Percentiles rank a stretch among this genome's conserved stretches.
These are phyloP conservation scores for Malus asiatica DNA, from an alignment of 306 rosid species.

Conservation along the genomic window DNA sequence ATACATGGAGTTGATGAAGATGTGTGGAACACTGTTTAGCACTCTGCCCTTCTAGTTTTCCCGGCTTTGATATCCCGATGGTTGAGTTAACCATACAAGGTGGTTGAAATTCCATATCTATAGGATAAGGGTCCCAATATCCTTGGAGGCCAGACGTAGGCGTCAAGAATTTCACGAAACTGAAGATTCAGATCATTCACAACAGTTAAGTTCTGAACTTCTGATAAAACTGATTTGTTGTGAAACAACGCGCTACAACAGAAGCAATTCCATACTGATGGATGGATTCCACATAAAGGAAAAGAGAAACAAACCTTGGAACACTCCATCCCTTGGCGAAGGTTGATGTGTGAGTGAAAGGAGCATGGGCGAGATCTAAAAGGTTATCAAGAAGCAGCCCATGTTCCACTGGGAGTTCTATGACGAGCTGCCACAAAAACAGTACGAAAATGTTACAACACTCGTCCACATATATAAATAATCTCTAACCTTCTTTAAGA, in stretches of 20 bases:
- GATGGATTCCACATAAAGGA: background rate
- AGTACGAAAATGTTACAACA: slow-evolving; percentile 2
- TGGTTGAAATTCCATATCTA: slow-evolving; percentile 93
- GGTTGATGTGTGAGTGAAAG: slow-evolving; percentile 97
- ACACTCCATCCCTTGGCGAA: slow-evolving; percentile 97
- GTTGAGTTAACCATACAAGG: slow-evolving; percentile 96
- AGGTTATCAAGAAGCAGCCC: slow-evolving; percentile 95
- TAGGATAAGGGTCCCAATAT: slow-evolving; percentile 96
- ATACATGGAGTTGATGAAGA: slow-evolving; percentile 90
- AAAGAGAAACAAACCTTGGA: slow-evolving; percentile 62
- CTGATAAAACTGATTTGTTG: background rate
- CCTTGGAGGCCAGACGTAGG: slow-evolving; percentile 88
- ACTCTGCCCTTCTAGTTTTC: slow-evolving; percentile 76
- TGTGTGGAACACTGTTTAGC: slow-evolving; percentile 68
- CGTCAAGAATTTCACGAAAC: slow-evolving; percentile 86
- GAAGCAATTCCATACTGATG: background rate
- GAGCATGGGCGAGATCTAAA: slow-evolving; percentile 98
- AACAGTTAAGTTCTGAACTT: background rate
- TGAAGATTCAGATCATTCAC: slow-evolving; percentile 37
- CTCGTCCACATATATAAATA: background rate
- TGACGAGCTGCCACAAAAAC: slow-evolving; percentile 54
- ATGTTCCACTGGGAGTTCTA: slow-evolving; percentile 89
- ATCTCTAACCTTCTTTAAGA: background rate
- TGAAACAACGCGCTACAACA: background rate
- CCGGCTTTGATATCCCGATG: slow-evolving; percentile 93